Evolutionary conservation across 2,329 filamentous ascomycete species (phyloP).

Genomic region (Thielaviopsis euricoi): DNA sequence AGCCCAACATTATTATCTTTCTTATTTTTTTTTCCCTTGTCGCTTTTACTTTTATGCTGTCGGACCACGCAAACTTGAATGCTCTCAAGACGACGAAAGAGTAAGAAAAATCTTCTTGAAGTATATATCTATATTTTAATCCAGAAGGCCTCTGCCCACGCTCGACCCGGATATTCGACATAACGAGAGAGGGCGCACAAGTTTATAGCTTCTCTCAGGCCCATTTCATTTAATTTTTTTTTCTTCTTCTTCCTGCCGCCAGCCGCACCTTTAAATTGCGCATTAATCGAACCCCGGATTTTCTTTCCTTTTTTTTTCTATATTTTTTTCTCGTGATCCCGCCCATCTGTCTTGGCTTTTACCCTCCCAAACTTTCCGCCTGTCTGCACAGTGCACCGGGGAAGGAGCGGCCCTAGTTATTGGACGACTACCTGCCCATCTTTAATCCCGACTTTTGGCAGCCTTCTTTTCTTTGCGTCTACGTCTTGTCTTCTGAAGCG

Average conservation of each 20-base stretch:
- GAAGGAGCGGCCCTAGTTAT: neutral
- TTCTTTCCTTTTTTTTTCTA: no score
- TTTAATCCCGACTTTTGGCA: no score
- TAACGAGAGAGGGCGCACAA: neutral
- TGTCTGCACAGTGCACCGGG: neutral
- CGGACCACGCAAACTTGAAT: neutral
- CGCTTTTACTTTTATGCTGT: neutral
- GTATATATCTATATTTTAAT: neutral
- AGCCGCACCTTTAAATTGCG: neutral
- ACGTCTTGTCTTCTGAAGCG: no score
- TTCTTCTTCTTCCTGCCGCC: neutral
- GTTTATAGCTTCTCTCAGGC: neutral
- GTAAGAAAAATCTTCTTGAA: neutral
- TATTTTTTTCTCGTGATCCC: neutral
- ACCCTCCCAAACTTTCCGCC: neutral
- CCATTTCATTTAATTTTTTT: neutral
- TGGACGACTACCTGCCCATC: neutral
- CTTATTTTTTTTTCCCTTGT: neutral
- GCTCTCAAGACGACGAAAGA: neutral
- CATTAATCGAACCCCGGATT: neutral
- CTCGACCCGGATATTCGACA: neutral
- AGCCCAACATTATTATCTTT: no score
- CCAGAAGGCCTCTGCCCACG: neutral
- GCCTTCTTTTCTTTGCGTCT: no score
- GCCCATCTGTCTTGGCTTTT: neutral